Percentiles rank a stretch among this genome's conserved stretches.
These are phyloP conservation scores for Scheffersomyces quercinus DNA, from an alignment of 1,139 yeast species.

Conservation along the genomic window DNA sequence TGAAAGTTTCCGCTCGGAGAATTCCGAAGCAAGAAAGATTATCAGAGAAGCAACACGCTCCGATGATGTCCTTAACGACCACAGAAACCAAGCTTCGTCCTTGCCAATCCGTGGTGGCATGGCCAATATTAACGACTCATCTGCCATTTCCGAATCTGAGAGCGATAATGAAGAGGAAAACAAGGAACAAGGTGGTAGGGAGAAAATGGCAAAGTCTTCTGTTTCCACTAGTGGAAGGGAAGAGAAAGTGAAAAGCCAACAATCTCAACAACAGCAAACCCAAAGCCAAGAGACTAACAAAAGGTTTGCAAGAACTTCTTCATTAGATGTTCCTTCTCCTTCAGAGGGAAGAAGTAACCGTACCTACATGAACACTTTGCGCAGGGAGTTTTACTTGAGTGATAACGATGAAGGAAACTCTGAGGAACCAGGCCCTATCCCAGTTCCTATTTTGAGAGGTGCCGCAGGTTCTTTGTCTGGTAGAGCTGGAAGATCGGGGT, in stretches of 20 bases:
- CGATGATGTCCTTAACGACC: constrained; percentile 56
- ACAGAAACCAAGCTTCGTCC: constrained; percentile 50
- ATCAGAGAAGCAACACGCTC: constrained; percentile 31
- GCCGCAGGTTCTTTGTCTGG: constrained; percentile 15
- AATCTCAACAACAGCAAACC: too few relatives aligned
- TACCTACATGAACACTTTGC: constrained; percentile 11
- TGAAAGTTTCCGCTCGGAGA: constrained; percentile 42
- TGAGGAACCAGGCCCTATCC: constrained; percentile 16
- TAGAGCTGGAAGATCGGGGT: constrained; percentile 21
- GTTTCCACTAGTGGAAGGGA: neutral
- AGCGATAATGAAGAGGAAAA: constrained; percentile 12
- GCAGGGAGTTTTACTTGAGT: constrained; percentile 25
- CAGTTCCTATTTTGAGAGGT: constrained; percentile 15
- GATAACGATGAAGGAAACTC: constrained; percentile 29
- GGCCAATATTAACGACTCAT: constrained; percentile 7
- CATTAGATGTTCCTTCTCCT: constrained; percentile 5
- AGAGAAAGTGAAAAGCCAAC: too few relatives aligned
- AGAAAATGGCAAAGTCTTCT: neutral
- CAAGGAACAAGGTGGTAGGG: neutral
- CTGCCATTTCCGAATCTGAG: constrained; percentile 11
- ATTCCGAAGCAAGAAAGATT: constrained; percentile 29
- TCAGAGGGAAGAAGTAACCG: constrained; percentile 5
- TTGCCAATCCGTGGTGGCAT: constrained; percentile 33
- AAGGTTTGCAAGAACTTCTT: neutral
- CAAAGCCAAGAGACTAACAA: neutral